Evolutionary conservation across 192 early-diverging fungal species (phyloP).

Genomic region (Thamnidium elegans): DNA sequence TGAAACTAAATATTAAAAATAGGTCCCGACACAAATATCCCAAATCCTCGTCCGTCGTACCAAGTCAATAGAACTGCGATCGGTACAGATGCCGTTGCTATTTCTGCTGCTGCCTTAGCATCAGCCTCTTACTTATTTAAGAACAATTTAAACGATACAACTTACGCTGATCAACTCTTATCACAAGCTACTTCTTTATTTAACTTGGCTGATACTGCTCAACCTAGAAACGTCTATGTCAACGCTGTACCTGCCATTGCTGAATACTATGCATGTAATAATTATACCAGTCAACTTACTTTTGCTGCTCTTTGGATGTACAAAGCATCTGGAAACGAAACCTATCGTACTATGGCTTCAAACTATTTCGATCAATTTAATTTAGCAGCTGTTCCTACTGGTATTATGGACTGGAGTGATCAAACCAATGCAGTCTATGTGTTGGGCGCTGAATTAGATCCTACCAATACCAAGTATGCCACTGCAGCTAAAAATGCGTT

Average conservation of each 20-base stretch:
- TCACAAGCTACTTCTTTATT: conserved; percentile 45
- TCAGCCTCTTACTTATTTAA: conserved; percentile 51
- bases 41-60: conserved; percentile 50
- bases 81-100: conserved; percentile 55
- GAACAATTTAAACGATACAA: conserved; percentile 46
- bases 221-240: conserved; percentile 44
- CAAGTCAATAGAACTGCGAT: conserved; percentile 40
- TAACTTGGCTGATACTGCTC: conserved; percentile 45
- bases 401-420: conserved; percentile 53
- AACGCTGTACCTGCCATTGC: conserved; percentile 34
- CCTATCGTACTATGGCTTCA: conserved; percentile 44
- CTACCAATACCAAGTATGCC: conserved; percentile 37
- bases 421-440: conserved; percentile 46
- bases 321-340: conserved; percentile 41
- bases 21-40: conserved; percentile 41
- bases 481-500: conserved; percentile 33
- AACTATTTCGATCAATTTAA: conserved; percentile 46
- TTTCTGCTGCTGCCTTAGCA: conserved; percentile 55
- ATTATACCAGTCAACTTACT: conserved; percentile 46
- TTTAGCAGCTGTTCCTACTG: conserved; percentile 8
- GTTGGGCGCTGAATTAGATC: conserved; percentile 40
- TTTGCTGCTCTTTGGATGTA: conserved; percentile 60
- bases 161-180: conserved; percentile 42
- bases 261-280: conserved; percentile 43
- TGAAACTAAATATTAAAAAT: not conserved